Base-by-base conservation (phyloP, 257 asterid species). In the Nicotiana attenuata region DNA sequence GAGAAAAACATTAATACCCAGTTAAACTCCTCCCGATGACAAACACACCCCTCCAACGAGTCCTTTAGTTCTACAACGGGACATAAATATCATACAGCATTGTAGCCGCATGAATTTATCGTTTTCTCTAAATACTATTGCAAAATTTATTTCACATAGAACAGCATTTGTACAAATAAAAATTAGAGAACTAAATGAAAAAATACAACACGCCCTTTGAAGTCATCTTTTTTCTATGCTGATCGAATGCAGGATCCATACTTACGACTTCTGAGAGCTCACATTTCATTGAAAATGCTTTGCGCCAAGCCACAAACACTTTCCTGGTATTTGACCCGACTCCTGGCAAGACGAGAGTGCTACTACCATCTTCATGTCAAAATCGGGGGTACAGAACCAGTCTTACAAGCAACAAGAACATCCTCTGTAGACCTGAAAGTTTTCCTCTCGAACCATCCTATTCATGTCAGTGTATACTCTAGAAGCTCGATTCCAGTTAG, bases 111-210 rank as follows among this genome's bases (percentile, higher is more conserved):
- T 14, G 38, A 73, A 31, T 47, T 24, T 50, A 75, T 50, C 63
- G 28, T 50, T 50, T 75, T 75, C 80, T 50, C 45, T 8, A 17
- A 75, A 75, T 50, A 50, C 64, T 26, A 75, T 47, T 11, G 80
- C 80, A 75, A 75, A 75, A 75, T 75, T 75, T 26, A 41, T 75
- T 26, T 26, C 64, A 75, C 63, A 75, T 50, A 26, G 57, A 50
- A 71, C 60, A 75, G 8, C 80, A 75, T 75, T 75, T 75, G 26
- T 47, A 75, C 80, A 75, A 10, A 50, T 24, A 60, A 22, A 57
- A 71, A 45, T 22, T 50, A 64, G 64, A 75, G 17, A 75, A 50
- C 80, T 75, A 75, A 75, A 75, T 75, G 2, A 26, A 75, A 75
- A 75, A 50, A 75, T 75, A 75, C 64, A 75, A 75, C 80, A 75